phyloP scores from a whole-genome alignment of 768 basidiomycete species.

The Suillus decipiens region DNA sequence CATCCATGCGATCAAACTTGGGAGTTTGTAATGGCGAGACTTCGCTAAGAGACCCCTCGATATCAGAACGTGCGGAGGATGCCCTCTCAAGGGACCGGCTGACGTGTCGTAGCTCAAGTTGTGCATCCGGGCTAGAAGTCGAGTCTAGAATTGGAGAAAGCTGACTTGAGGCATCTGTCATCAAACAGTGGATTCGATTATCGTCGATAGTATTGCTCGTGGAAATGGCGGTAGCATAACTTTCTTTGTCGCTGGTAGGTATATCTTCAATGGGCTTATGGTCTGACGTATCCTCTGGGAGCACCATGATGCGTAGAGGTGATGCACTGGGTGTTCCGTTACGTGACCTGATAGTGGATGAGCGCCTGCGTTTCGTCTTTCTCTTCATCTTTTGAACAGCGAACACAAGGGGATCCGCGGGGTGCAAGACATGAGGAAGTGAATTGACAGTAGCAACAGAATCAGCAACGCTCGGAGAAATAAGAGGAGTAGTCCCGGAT shows the following conservation, averaged over 20 bases:
- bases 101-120: background rate
- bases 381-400: constrained; percentile 9
- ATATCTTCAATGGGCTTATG: background rate
- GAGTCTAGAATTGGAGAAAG: background rate
- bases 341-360: constrained; percentile 11
- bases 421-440: background rate
- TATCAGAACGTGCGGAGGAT: constrained; percentile 10
- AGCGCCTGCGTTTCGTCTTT: constrained; percentile 14
- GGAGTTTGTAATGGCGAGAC: constrained; percentile 21
- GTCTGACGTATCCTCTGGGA: constrained; percentile 4
- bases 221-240: background rate
- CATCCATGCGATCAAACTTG: constrained; percentile 11
- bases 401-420: constrained; percentile 7
- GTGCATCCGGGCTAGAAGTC: background rate
- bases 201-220: background rate
- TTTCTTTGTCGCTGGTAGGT: constrained; percentile 10
- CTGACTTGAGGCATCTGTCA: constrained; percentile 18
- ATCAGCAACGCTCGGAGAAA: background rate
- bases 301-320: constrained; percentile 1
- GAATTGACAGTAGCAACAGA: background rate
- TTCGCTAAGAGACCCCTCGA: constrained; percentile 10
- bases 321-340: constrained; percentile 14
- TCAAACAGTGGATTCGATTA: background rate
- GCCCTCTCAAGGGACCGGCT: background rate
- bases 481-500: background rate